Conservation (phyloP, 2,329 filamentous ascomycete species). For the Talaromyces sp. region DNA sequence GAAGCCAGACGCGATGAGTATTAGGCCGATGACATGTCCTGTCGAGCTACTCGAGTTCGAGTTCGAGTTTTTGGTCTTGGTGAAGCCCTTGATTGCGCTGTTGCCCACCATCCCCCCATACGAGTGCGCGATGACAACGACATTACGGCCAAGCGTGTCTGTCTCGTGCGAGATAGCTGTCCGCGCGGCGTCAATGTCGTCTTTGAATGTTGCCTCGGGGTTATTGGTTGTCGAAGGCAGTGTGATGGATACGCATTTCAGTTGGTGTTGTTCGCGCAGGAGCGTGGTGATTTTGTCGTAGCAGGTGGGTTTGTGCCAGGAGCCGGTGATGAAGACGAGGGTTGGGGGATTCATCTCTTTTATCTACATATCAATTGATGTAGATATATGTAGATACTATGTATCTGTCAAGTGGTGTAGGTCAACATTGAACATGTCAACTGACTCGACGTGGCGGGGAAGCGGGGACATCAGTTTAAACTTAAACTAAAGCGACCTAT, state of each 20-base stretch:
- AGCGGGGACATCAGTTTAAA: too few relatives aligned
- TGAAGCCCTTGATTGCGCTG: constrained; percentile 43
- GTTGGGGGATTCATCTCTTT: constrained; percentile 19
- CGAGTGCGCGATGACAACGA: constrained; percentile 46
- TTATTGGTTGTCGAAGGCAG: constrained; percentile 36
- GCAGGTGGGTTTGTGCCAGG: constrained; percentile 42
- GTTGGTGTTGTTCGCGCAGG: constrained; percentile 25
- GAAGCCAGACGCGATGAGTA: constrained; percentile 45
- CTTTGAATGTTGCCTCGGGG: constrained; percentile 34
- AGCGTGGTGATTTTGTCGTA: constrained; percentile 32
- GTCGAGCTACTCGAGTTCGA: constrained; percentile 2
- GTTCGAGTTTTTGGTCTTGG: constrained; percentile 17
- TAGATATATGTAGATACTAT: too few relatives aligned
- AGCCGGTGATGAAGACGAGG: constrained; percentile 45
- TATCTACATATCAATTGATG: too few relatives aligned
- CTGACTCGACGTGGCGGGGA: too few relatives aligned
- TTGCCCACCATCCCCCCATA: constrained; percentile 46
- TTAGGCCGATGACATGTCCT: constrained; percentile 42
- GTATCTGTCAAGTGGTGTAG: too few relatives aligned
- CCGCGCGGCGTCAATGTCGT: constrained; percentile 39
- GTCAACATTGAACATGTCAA: too few relatives aligned
- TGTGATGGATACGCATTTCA: constrained; percentile 31
- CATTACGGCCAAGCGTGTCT: constrained; percentile 30
- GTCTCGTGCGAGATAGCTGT: constrained; percentile 34
- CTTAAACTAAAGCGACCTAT: too few relatives aligned